Evolutionary conservation across 148 eudicot genomes (phyloP), one percentile per base, ranked within the genome.

Genomic region (Arbutus unedo): DNA sequence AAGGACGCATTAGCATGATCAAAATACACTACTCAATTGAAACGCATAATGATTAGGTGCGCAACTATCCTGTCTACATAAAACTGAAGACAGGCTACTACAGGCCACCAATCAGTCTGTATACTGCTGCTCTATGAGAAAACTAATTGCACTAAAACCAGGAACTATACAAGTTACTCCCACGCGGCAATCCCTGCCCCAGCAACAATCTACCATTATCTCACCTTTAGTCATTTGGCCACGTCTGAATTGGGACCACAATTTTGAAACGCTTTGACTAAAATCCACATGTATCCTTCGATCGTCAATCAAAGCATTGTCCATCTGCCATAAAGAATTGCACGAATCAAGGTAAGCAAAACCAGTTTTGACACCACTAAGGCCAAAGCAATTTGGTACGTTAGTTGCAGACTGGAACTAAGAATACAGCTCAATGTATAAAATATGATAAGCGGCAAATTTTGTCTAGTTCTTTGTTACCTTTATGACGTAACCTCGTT

Each of bases 281-380:
- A 96, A 96, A 86, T 96, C 99, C 25, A 96, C 99, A 77, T 94
- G 91, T 81, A 96, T 96, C 87, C 99, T 93, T 57, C 98, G 88
- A 76, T 96, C 99, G 86, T 96, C 99, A 84, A 96, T 96, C 55
- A 96, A 85, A 57, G 99, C 97, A 85, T 96, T 94, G 85, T 94
- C 98, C 99, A 96, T 94, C 99, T 94, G 88, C 78, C 85, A 82
- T 57, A 67, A 80, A 81, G 81, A 56, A 55, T 71, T 60, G 67
- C 14, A 79, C 8, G 78, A 72, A 25, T 11, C 60, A 84, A 76
- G 60, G 57, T 48, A 81, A 49, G 50, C 18, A 48, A 78, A 72
- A 43, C 72, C 48, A 51, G 76, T 43, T 62, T 14, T 79, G 55
- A 70, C 41, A 79, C 74, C 6, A 60, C 19, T 21, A 18, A 15